A percentile compares a stretch with the other conserved stretches of the same genome.
phyloP scores from a whole-genome alignment of 306 rosid species.

The Acacia crassicarpa region DNA sequence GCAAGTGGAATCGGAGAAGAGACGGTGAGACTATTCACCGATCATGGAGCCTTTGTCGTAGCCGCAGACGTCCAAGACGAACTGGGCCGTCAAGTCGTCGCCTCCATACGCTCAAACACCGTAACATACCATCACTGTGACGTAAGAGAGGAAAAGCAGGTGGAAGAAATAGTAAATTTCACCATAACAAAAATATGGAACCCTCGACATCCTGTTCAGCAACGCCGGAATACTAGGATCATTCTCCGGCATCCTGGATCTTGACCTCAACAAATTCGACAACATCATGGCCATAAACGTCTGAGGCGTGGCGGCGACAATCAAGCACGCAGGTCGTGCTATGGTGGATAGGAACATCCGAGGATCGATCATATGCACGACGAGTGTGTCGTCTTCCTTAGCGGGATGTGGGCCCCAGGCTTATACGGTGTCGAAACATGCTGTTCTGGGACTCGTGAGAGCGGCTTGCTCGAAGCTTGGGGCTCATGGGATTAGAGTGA shows the following conservation, averaged over 20 bases:
- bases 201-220: background rate
- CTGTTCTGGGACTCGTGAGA: background rate
- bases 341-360: background rate
- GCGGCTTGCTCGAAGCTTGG: background rate
- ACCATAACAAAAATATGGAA: background rate
- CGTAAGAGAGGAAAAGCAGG: background rate
- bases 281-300: background rate
- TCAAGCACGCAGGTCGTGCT: background rate
- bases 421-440: background rate
- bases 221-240: background rate
- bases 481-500: background rate
- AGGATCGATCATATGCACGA: background rate
- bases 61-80: background rate
- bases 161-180: background rate
- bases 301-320: background rate
- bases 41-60: background rate
- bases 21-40: background rate
- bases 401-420: background rate
- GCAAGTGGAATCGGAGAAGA: background rate
- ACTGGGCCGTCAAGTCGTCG: background rate
- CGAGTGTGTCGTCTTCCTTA: background rate
- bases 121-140: background rate
- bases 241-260: background rate
- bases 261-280: background rate
- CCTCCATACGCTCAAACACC: background rate